A percentile compares a stretch with the other conserved stretches of the same genome.
phyloP scores from a whole-genome alignment of 1,284 basidiomycete genomes.

The Athelia psychrophila region DNA sequence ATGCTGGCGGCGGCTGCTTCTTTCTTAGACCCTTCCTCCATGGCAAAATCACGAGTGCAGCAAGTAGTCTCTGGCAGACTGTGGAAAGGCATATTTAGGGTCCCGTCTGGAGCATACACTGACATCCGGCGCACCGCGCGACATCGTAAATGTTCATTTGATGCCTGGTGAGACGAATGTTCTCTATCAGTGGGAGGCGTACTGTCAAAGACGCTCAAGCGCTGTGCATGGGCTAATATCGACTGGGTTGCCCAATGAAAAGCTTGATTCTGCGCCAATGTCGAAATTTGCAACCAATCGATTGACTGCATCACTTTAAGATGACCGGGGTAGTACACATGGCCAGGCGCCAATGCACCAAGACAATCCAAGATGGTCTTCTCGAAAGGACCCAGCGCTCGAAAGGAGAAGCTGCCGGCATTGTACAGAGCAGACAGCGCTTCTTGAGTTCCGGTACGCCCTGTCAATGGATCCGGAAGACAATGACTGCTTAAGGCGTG shows the following conservation, averaged over 20 bases:
- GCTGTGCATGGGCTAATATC: constrained; percentile 18
- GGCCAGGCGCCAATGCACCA: constrained; percentile 27
- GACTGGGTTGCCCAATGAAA: constrained; percentile 12
- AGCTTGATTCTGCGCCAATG: constrained; percentile 22
- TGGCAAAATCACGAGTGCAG: background rate
- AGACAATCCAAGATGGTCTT: constrained; percentile 30
- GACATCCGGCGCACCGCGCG: constrained; percentile 5
- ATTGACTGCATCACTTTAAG: constrained; percentile 37
- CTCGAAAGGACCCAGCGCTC: constrained; percentile 27
- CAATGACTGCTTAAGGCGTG: constrained; percentile 42
- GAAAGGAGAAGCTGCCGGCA: constrained; percentile 35
- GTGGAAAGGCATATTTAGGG: constrained; percentile 8
- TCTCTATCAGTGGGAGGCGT: background rate
- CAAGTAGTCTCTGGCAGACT: background rate
- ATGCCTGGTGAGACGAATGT: background rate
- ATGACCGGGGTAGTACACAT: constrained; percentile 36
- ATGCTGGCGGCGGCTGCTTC: background rate
- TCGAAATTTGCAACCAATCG: constrained; percentile 27
- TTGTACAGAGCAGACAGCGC: constrained; percentile 38
- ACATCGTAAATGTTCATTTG: constrained; percentile 7
- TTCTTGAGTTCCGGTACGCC: constrained; percentile 42
- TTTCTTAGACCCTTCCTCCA: background rate
- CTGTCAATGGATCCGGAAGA: constrained; percentile 42
- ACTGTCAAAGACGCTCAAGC: constrained; percentile 13
- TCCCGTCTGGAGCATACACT: background rate